These are phyloP conservation scores for Trichaptum fuscoviolaceum DNA, from an alignment of 768 basidiomycete genomes.

Conservation along the genomic window DNA sequence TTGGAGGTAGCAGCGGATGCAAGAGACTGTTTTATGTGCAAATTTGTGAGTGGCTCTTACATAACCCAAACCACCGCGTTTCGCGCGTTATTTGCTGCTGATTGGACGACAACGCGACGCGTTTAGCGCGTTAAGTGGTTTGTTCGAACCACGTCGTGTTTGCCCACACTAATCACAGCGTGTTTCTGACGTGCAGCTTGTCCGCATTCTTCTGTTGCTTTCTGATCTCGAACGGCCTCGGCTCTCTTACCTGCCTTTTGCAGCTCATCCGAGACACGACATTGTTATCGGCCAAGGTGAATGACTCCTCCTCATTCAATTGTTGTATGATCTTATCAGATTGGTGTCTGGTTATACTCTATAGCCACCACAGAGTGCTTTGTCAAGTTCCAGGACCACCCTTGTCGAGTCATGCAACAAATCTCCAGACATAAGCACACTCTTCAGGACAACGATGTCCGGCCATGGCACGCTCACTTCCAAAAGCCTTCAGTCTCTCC, in stretches of 20 bases:
- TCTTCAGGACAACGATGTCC: too few relatives aligned
- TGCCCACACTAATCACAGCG: not conserved
- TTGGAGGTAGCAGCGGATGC: not conserved
- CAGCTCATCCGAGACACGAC: not conserved
- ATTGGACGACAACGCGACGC: not conserved
- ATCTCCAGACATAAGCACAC: too few relatives aligned
- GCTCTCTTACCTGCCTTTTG: not conserved
- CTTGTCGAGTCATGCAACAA: not conserved
- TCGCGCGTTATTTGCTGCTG: not conserved
- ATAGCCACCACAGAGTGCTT: not conserved
- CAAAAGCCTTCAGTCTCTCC: not conserved
- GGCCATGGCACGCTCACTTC: too few relatives aligned
- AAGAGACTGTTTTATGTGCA: not conserved
- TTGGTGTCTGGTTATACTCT: not conserved
- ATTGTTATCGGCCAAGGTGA: not conserved
- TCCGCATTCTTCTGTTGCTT: not conserved
- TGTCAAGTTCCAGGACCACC: not conserved
- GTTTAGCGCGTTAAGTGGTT: not conserved
- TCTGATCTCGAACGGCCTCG: not conserved
- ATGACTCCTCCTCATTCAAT: not conserved
- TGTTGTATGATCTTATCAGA: not conserved
- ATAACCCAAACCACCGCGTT: conserved; percentile 5
- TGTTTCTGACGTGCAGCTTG: not conserved
- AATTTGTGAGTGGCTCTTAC: conserved; percentile 2
- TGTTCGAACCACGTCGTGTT: not conserved